Evolutionary conservation across 192 early-diverging fungal species (phyloP), one percentile per base, ranked within the genome.

Genomic region (Oehlia diaphana): DNA sequence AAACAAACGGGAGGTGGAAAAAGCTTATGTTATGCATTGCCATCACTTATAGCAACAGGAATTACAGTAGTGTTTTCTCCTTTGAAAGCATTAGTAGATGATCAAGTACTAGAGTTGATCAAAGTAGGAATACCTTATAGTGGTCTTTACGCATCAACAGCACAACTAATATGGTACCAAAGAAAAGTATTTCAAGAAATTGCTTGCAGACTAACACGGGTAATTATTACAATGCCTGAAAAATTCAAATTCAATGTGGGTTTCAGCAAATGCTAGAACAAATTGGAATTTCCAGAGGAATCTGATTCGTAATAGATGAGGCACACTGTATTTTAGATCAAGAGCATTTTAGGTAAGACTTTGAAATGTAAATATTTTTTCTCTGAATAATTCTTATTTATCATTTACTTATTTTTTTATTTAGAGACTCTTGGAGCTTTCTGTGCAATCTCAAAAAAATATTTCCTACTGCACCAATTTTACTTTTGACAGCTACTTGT

Each of bases 31-130:
- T 72, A 49, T 72, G 2, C 21, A 16, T 49, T 72, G 14, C 26
- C 44, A 26, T 49, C 2, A 37, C 10, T 72, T 26, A 4, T 72
- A 13, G 5, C 2, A 49, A 26, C 28, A 49, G 70, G 95, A 13
- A 84, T 99, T 2, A 97, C 96, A 0, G 78, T 98, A 37, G 96
- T 99, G 2, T 90, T 99, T 12, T 97, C 96, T 14, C 97, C 98
- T 3, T 85, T 99, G 23, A 83, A 98, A 16, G 96, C 96, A n/a
- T 86, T 99, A 65, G 98, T 99, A 84, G 92, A 96, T 72, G 97
- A 98, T 80, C 97, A 99, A 86, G 95, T 97, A 4, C 80, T 82
- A 33, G 86, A 92, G 9, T 87, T 99, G 13, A 37, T 68, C 4
- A 49, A 77, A 21, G 63, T 80, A 31, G 82, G 79, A 12, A 53